Conservation (phyloP, 768 basidiomycete genomes). For the Phlegmacium glaucopus region DNA sequence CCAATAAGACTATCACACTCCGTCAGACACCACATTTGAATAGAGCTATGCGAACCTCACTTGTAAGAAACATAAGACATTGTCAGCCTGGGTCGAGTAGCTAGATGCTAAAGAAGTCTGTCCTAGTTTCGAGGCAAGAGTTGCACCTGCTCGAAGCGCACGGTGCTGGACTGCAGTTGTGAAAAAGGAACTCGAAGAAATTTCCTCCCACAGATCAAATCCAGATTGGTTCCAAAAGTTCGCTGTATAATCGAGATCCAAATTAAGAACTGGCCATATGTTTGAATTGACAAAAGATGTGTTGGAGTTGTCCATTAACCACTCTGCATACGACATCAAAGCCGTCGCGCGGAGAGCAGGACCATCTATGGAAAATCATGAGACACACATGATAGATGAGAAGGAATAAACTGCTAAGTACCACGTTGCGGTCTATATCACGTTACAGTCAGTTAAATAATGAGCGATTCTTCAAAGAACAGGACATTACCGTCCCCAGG, state of each 20-base stretch:
- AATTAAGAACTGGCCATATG: slow-evolving; percentile 63
- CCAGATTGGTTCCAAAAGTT: slow-evolving; percentile 58
- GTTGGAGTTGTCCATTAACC: slow-evolving; percentile 47
- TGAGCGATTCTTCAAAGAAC: not conserved
- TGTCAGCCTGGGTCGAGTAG: slow-evolving; percentile 59
- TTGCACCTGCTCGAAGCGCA: slow-evolving; percentile 63
- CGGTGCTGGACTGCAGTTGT: slow-evolving; percentile 78
- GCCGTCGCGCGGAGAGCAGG: slow-evolving; percentile 69
- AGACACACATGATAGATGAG: not conserved
- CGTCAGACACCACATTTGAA: slow-evolving; percentile 27
- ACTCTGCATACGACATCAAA: slow-evolving; percentile 66
- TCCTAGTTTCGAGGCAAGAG: slow-evolving; percentile 56
- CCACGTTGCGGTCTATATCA: slow-evolving; percentile 55
- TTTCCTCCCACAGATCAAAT: slow-evolving; percentile 77
- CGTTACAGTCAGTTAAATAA: not conserved
- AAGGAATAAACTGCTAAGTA: slow-evolving; percentile 14
- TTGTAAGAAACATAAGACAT: slow-evolving; percentile 73
- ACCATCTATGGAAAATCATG: slow-evolving; percentile 44
- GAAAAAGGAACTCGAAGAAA: slow-evolving; percentile 73
- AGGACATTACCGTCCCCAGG: slow-evolving; percentile 36
- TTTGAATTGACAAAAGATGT: slow-evolving; percentile 39
- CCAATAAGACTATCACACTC: slow-evolving; percentile 58
- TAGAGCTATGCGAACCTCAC: slow-evolving; percentile 18
- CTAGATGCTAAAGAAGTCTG: slow-evolving; percentile 38
- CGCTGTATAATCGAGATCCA: slow-evolving; percentile 67